A percentile compares a stretch with the other conserved stretches of the same genome.
These are phyloP conservation scores for Fonsecaea multimorphosa DNA, from an alignment of 2,329 filamentous ascomycete species.

Conservation along the genomic window DNA sequence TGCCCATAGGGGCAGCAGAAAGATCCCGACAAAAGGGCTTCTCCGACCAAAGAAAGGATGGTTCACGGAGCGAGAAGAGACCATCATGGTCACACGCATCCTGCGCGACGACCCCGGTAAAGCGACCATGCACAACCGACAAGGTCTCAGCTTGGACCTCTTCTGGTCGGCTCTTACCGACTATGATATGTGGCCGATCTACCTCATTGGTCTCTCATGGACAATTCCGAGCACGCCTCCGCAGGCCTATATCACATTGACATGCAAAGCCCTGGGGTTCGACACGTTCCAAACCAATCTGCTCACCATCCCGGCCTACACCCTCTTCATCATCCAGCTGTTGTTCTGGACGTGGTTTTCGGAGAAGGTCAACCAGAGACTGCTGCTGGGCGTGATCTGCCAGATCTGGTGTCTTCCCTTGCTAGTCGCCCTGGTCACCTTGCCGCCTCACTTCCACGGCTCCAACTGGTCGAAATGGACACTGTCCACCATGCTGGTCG, in stretches of 20 bases:
- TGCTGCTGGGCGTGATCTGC: conserved; percentile 56
- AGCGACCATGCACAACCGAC: conserved; percentile 66
- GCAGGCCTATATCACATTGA: conserved; percentile 64
- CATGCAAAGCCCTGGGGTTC: conserved; percentile 63
- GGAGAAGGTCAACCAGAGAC: conserved; percentile 54
- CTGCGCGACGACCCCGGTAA: conserved; percentile 67
- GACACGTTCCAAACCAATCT: conserved; percentile 68
- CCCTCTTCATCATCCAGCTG: conserved; percentile 64
- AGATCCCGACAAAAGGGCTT: conserved; percentile 55
- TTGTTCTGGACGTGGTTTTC: conserved; percentile 61
- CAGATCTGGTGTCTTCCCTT: conserved; percentile 67
- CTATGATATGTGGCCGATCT: conserved; percentile 67
- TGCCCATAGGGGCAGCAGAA: not conserved
- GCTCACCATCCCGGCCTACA: conserved; percentile 65
- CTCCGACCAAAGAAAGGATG: conserved; percentile 55
- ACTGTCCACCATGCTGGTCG: conserved; percentile 56
- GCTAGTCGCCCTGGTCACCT: conserved; percentile 61
- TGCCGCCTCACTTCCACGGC: conserved; percentile 57
- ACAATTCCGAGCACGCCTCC: conserved; percentile 61
- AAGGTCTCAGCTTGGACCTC: conserved; percentile 60
- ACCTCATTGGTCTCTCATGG: conserved; percentile 60
- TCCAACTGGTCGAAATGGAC: conserved; percentile 60
- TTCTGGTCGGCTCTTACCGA: conserved; percentile 65
- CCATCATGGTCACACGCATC: conserved; percentile 65
- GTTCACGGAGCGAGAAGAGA: conserved; percentile 66